These are phyloP conservation scores for Fagopyrum esculentum DNA, from an alignment of 148 eudicot species.

Conservation along the genomic window DNA sequence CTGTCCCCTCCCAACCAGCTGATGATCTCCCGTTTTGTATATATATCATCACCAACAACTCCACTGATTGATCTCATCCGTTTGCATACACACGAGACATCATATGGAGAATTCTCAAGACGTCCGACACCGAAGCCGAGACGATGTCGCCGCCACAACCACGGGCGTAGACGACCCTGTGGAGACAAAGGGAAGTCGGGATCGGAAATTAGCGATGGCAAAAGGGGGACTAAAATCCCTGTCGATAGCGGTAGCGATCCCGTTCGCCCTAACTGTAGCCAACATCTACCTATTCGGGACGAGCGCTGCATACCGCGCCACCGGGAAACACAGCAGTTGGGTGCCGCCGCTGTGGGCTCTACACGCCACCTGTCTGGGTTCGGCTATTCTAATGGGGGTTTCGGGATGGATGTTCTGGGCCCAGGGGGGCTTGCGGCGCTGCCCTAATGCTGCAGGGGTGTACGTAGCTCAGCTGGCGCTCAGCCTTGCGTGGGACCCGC, in stretches of 20 bases:
- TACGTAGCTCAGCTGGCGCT: conserved; percentile 51
- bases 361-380: conserved; percentile 44
- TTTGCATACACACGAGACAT: background rate
- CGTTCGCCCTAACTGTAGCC: conserved; percentile 37
- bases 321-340: conserved; percentile 22
- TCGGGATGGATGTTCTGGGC: conserved; percentile 91
- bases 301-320: conserved; percentile 19
- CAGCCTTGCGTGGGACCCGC: conserved; percentile 60
- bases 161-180: background rate
- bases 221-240: conserved; percentile 60
- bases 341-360: conserved; percentile 63
- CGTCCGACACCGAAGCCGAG: background rate
- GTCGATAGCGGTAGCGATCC: conserved; percentile 45
- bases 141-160: background rate
- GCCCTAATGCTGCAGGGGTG: conserved; percentile 29
- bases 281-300: conserved; percentile 41
- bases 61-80: background rate
- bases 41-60: background rate
- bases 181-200: conserved; percentile 17
- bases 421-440: conserved; percentile 69
- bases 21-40: background rate
- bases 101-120: conserved; percentile 2
- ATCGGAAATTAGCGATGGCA: conserved; percentile 30
- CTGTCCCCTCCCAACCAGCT: background rate
- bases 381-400: conserved; percentile 51